phyloP scores from a whole-genome alignment of 2,329 filamentous ascomycete species.

The Exophiala xenobiotica region DNA sequence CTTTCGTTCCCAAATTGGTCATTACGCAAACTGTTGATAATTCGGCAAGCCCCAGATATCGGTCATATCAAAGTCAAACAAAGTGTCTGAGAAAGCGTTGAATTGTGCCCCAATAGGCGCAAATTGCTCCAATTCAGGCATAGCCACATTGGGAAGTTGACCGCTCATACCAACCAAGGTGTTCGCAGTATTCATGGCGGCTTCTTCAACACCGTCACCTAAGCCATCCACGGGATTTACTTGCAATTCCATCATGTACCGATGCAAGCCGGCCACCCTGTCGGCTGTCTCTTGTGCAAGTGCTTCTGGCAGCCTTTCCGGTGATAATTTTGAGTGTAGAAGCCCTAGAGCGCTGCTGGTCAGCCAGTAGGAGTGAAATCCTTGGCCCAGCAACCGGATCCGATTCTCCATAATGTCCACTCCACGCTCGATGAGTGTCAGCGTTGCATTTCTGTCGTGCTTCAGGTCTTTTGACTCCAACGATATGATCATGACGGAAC shows the following conservation, averaged over 20 bases:
- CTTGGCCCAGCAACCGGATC: slow-evolving; percentile 36
- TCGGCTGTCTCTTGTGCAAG: slow-evolving; percentile 32
- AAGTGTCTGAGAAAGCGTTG: slow-evolving; percentile 20
- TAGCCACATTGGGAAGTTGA: slow-evolving; percentile 2
- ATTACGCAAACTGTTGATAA: slow-evolving; percentile 4
- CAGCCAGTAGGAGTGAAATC: slow-evolving; percentile 39
- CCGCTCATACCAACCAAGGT: slow-evolving; percentile 16
- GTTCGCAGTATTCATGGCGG: slow-evolving; percentile 15
- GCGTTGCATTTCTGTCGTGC: slow-evolving; percentile 10
- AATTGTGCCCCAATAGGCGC: slow-evolving; percentile 15
- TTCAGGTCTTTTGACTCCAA: slow-evolving; percentile 7
- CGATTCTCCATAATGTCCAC: slow-evolving; percentile 37
- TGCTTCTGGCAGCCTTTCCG: slow-evolving; percentile 23
- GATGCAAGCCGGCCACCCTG: slow-evolving; percentile 18
- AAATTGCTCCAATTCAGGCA: slow-evolving; percentile 23
- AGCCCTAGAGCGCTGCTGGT: slow-evolving; percentile 37
- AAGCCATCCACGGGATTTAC: slow-evolving; percentile 4
- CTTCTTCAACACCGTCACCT: slow-evolving; percentile 12
- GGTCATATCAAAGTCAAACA: slow-evolving; percentile 26
- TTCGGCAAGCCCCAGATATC: slow-evolving; percentile 23
- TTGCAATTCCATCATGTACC: slow-evolving; percentile 14
- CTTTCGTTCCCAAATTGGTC: not conserved
- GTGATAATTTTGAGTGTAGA: slow-evolving; percentile 31
- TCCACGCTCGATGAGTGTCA: slow-evolving; percentile 30
- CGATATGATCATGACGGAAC: slow-evolving; percentile 15